Conservation (phyloP, 805 yeast genomes). For the Saturnispora zaruensis region DNA sequence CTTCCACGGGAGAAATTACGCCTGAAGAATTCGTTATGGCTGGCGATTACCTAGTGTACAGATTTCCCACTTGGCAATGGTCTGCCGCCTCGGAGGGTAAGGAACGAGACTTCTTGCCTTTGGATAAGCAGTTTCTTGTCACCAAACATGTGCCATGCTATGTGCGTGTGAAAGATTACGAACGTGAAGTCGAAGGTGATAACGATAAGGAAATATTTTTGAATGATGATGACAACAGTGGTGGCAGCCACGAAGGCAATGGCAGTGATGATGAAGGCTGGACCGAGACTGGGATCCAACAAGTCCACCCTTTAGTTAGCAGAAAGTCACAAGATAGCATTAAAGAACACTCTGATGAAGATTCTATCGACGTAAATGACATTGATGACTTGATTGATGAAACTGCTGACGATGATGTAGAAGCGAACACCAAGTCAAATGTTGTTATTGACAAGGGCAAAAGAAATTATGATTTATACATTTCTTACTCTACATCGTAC, state of each 20-base stretch:
- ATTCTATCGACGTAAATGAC: slow-evolving; percentile 32
- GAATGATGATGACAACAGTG: slow-evolving; percentile 2
- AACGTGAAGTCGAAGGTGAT: slow-evolving; percentile 26
- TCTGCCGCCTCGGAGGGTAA: slow-evolving; percentile 46
- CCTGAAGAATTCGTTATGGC: slow-evolving; percentile 94
- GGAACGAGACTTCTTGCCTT: slow-evolving; percentile 66
- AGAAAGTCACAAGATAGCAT: slow-evolving; percentile 3
- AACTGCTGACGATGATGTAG: slow-evolving; percentile 26
- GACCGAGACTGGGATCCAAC: neutral
- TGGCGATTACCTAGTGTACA: slow-evolving; percentile 84
- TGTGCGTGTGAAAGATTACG: slow-evolving; percentile 54
- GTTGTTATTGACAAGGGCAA: slow-evolving; percentile 33
- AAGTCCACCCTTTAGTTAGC: neutral
- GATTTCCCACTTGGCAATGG: slow-evolving; percentile 98
- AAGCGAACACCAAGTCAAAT: slow-evolving; percentile 18
- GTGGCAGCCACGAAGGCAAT: neutral
- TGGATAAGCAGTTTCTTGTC: slow-evolving; percentile 77
- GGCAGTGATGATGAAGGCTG: slow-evolving; percentile 4
- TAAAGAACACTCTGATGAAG: slow-evolving; percentile 13
- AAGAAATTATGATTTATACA: slow-evolving; percentile 80
- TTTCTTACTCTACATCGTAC: slow-evolving; percentile 88
- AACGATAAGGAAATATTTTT: slow-evolving; percentile 17
- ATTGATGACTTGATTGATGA: slow-evolving; percentile 32
- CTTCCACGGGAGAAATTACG: slow-evolving; percentile 81
- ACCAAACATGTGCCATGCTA: slow-evolving; percentile 86